Evolutionary conservation across 176 grass and related monocot species (phyloP), one percentile per base, ranked within the genome.

Genomic region (Bromus sterilis): DNA sequence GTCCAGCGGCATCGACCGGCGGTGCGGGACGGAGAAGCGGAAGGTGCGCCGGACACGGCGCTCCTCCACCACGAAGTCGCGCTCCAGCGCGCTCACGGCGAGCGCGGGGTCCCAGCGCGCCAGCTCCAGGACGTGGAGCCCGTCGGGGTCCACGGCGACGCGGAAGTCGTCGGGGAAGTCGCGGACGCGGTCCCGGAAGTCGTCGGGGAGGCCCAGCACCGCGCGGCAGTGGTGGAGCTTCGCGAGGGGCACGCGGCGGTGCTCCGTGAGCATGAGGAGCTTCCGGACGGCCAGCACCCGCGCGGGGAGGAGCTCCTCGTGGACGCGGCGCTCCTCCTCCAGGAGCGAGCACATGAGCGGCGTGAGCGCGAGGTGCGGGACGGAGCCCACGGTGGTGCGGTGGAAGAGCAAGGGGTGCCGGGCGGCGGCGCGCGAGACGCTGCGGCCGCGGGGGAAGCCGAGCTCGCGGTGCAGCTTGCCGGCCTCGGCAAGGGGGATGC

Each of bases 151-250:
- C 7, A 97, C 85, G 33, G 82, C 87, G 39, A 97, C 89, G 66
- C 87, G 82, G 89, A 97, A 92, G 61, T 86, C 91, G 18, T 89
- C 80, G 1, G 92, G 83, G 77, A 90, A 94, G 37, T 90, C 81
- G 48, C 36, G 42, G 36, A 97, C 83, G 73, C 85, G 87, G 86
- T 97, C 89, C 18, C 91, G 87, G 72, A 97, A 97, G 72, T 97
- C 86, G 58, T 92, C 85, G 7, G 92, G 89, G 21, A 97, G 87
- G 70, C 94, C 94, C 32, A 97, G 89, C 66, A 92, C 74, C n/a
- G 69, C 25, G 56, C 92, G 89, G 78, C 91, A 97, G 88, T 92
- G 90, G 65, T 94, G 86, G 56, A 91, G 88, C 86, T 98, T 98
- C 13, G 84, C 81, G 33, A 98, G 84, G 11, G 88, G 88, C 31